Base-by-base conservation (phyloP, 2,329 filamentous ascomycete genomes). In the Ceratocystis diversiconidia region DNA sequence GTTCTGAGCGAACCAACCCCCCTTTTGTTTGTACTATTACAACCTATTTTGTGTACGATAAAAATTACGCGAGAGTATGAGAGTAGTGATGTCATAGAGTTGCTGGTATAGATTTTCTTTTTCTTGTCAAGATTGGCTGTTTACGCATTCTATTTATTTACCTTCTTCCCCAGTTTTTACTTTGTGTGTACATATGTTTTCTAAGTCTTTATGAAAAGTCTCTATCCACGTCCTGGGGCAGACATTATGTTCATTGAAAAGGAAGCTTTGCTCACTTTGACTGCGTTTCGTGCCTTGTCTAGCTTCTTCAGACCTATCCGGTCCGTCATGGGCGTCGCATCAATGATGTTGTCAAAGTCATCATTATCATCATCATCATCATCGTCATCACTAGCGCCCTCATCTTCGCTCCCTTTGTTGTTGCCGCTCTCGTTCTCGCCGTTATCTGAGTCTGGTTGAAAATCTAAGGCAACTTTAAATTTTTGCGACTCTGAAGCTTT, bases 321-420 rank as follows among this genome's bases (percentile, higher is more conserved):
- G 73, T 96, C 92, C 0, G 92, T 96, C 19, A 95, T 84, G 0
- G 90, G 90, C 2, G 90, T 92, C 0, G 94, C 92, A 70, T 92
- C 85, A 72, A 96, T 95, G 74, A 99, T 95, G 70, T 87, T 87
- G 72, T 97, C 92, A 72, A 97, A 96, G 62, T 90, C 87, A 60
- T 88, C 88, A 25, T 25, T 1, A 25, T 25, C 22, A 25, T 25
- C 80, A 65, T 84, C 79, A 66, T 89, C 85, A n/a, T 85, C 82
- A 0, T 79, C 84, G 7, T 78, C 81, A 5, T 71, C 74, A 7
- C 69, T 73, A 41, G 36, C 36, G 36, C 10, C 12, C 10, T 41
- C 36, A 3, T 15, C 3, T 41, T 41, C 36, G 36, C 36, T 5
- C 10, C 84, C 79, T 65, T 89, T 86, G 12, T 15, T 25, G 57